Conservation (phyloP, 345 rosid genomes). For the Corymbia maculata region DNA sequence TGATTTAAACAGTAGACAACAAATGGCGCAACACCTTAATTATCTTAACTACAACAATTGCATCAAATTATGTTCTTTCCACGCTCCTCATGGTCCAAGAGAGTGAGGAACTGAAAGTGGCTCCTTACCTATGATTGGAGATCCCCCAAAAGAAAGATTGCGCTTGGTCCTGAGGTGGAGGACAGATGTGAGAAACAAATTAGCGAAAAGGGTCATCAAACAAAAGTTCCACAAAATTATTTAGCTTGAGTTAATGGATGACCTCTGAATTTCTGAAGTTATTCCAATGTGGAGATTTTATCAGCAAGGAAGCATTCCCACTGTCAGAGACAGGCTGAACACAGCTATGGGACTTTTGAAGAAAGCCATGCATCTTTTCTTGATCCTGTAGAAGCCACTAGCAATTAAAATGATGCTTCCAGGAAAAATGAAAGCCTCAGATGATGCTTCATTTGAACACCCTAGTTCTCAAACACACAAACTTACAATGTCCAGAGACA, state of each 20-base stretch:
- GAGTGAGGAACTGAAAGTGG: not conserved
- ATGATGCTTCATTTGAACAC: not conserved
- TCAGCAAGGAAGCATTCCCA: conserved; percentile 6
- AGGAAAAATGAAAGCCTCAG: not conserved
- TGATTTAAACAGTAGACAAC: not conserved
- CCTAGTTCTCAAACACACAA: not conserved
- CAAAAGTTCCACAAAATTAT: not conserved
- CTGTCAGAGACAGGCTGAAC: conserved; percentile 1
- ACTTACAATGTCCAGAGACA: not conserved
- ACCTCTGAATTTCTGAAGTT: conserved; percentile 1
- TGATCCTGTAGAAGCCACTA: conserved; percentile 12
- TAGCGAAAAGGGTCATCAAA: not conserved
- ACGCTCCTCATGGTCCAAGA: not conserved
- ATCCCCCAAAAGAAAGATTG: not conserved
- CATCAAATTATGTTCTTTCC: not conserved
- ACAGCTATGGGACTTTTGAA: conserved; percentile 6
- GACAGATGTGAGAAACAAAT: not conserved
- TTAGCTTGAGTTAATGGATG: not conserved
- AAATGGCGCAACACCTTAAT: not conserved
- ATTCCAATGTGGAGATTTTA: conserved; percentile 8
- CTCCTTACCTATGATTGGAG: not conserved
- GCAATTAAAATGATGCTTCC: not conserved
- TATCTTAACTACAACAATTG: not conserved
- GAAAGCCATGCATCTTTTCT: conserved; percentile 19
- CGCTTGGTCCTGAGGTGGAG: not conserved